Percentiles rank a stretch among this genome's conserved stretches.
Evolutionary conservation across 495 filamentous ascomycete species (phyloP).

Genomic region (Pyronema omphalodes): DNA sequence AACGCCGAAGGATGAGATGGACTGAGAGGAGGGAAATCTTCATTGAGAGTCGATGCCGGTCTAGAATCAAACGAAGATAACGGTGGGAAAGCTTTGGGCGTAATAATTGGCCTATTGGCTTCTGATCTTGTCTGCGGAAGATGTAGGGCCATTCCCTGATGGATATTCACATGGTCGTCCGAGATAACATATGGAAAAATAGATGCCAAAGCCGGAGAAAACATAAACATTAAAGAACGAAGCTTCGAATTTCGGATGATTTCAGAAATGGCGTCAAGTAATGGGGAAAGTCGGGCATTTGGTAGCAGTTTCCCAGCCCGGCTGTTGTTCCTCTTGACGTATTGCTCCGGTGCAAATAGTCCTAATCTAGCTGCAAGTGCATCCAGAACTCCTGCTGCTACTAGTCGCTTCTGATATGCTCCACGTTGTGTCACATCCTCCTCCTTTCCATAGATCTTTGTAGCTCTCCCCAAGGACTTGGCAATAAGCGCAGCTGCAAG

Average conservation of each 20-base stretch:
- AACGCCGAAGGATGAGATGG: neutral
- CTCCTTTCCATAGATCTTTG: neutral
- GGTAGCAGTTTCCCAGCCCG: conserved; percentile 35
- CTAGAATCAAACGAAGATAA: conserved; percentile 21
- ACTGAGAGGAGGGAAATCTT: conserved; percentile 12
- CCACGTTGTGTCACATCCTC: conserved; percentile 38
- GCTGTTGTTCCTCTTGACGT: conserved; percentile 32
- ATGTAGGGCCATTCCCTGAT: neutral
- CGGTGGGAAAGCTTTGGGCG: conserved; percentile 28
- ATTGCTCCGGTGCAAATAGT: conserved; percentile 39
- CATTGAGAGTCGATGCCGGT: neutral
- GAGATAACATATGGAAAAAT: conserved; percentile 36
- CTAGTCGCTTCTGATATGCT: conserved; percentile 45
- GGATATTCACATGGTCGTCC: neutral
- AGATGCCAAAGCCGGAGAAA: conserved; percentile 54
- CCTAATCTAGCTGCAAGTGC: conserved; percentile 60
- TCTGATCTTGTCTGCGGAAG: conserved; percentile 2
- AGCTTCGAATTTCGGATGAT: conserved; percentile 66
- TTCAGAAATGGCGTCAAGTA: conserved; percentile 62
- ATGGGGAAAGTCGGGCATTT: conserved; percentile 41
- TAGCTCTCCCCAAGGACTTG: conserved; percentile 26
- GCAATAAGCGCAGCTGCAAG: conserved; percentile 49
- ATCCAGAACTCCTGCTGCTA: conserved; percentile 58
- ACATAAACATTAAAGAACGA: conserved; percentile 58
- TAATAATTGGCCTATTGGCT: conserved; percentile 18